These are phyloP conservation scores for Phanerodontia chrysosporium DNA, from an alignment of 768 basidiomycete genomes.

Conservation along the genomic window DNA sequence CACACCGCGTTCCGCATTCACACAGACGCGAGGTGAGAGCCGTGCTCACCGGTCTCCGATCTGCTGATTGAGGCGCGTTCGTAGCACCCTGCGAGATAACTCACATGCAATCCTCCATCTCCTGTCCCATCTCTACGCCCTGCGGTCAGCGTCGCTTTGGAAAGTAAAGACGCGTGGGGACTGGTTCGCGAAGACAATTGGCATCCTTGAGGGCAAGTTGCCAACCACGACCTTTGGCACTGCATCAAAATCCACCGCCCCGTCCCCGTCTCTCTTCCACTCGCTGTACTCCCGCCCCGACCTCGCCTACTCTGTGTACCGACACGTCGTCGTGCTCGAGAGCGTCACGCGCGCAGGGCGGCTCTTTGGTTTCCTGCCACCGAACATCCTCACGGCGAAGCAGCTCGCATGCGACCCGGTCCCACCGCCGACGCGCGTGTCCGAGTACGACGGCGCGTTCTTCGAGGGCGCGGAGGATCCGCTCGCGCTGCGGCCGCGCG, in stretches of 20 bases:
- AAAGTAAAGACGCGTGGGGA: conserved; percentile 58
- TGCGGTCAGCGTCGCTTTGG: conserved; percentile 76
- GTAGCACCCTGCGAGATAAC: neutral
- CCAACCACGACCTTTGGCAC: conserved; percentile 1
- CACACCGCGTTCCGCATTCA: conserved; percentile 67
- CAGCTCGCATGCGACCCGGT: conserved; percentile 82
- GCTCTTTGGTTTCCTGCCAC: conserved; percentile 71
- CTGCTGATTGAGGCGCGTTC: too few species aligned
- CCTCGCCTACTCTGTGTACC: conserved; percentile 53
- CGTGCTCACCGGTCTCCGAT: neutral
- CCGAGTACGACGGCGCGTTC: conserved; percentile 67
- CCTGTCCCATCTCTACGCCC: conserved; percentile 83
- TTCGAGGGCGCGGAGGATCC: conserved; percentile 63
- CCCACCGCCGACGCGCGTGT: conserved; percentile 61
- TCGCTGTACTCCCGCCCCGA: conserved; percentile 35
- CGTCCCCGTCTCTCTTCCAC: conserved; percentile 30
- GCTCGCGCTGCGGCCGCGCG: conserved; percentile 34
- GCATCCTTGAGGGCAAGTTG: conserved; percentile 31
- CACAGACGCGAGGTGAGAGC: conserved; percentile 57
- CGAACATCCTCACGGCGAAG: conserved; percentile 44
- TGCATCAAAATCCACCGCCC: conserved; percentile 16
- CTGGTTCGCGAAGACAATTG: conserved; percentile 69
- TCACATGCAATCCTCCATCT: conserved; percentile 54
- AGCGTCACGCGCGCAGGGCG: conserved; percentile 35
- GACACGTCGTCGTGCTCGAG: conserved; percentile 78